Evolutionary conservation across 139 green algal species (phyloP), one percentile per base, ranked within the genome.

Genomic region (Coelastrella sp.): DNA sequence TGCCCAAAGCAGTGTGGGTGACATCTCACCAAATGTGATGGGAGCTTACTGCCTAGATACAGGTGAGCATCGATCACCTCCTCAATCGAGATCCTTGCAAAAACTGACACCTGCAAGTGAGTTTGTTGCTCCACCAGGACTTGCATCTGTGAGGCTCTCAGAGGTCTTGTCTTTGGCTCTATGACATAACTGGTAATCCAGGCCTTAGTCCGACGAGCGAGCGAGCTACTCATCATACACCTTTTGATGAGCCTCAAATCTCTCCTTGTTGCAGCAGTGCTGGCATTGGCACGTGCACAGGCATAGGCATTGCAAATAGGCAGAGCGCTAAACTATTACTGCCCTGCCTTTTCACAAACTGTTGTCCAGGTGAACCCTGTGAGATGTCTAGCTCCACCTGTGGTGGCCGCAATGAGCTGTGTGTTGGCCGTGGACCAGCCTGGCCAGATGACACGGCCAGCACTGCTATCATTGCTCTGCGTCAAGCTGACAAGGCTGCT

Each of bases 1-100:
- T 91, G 96, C 95, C 22, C 96, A 98, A 85, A 92, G 88, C 71
- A 96, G 97, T 58, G 96, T 97, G 22, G 96, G 96, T 5, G 96
- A 98, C 90, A 95, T 93, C 32, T 97, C 94, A 20, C 96, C 96
- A 47, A 98, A 98, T 91, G 95, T 92, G 0, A 73, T 81, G 57
- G 96, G 96, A 3, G 89, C 96, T 2, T 97, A 96, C 89, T 98
- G 96, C 91, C 80, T 94, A 10, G 96, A 98, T 87, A 98, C 96
- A 64, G 94, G 95, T 93, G 64, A 57, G n/a, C 17, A 47, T 2
- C 32, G 1, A 47, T 1, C 32, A 47, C 32, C 32, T 47, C 32
- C 32, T 47, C 32, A 47, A 47, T 47, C 32, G 32, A 47, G 32
- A 47, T 47, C 1, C 32, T 47, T 47, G 32, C 32, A 47, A 47